These are phyloP conservation scores for Penicillium nucicola DNA, from an alignment of 495 filamentous ascomycete species.

Conservation along the genomic window DNA sequence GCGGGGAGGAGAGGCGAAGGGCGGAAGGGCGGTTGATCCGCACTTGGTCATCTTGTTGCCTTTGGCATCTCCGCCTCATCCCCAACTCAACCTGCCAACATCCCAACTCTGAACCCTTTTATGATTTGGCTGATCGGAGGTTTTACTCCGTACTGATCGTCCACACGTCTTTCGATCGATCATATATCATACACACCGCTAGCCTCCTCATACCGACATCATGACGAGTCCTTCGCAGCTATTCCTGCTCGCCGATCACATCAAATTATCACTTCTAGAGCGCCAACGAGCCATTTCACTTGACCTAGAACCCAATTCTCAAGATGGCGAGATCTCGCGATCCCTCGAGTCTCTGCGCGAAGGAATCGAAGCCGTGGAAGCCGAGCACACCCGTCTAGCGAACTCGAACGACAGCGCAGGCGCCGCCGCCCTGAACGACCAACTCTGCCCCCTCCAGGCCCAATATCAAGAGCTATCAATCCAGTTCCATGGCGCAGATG, in stretches of 20 bases:
- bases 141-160: conserved; percentile 3
- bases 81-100: conserved; percentile 8
- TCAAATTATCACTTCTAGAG: conserved; percentile 64
- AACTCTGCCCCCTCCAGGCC: conserved; percentile 56
- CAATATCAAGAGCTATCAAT: conserved; percentile 58
- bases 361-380: conserved; percentile 72
- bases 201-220: conserved; percentile 4
- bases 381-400: conserved; percentile 60
- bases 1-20: conserved; percentile 16
- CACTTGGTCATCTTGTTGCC: conserved; percentile 11
- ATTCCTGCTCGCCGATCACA: conserved; percentile 53
- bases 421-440: conserved; percentile 63
- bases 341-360: conserved; percentile 83
- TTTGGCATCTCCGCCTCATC: conserved; percentile 7
- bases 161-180: conserved; percentile 1
- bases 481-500: conserved; percentile 60
- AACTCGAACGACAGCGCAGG: conserved; percentile 53
- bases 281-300: conserved; percentile 85
- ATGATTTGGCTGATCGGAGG: conserved; percentile 4
- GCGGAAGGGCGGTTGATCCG: conserved; percentile 25
- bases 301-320: conserved; percentile 77
- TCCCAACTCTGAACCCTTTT: not conserved
- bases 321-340: conserved; percentile 85
- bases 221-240: conserved; percentile 59
- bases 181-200: not conserved